Base-by-base conservation (phyloP, 345 rosid species). In the Gossypioides kirkii region DNA sequence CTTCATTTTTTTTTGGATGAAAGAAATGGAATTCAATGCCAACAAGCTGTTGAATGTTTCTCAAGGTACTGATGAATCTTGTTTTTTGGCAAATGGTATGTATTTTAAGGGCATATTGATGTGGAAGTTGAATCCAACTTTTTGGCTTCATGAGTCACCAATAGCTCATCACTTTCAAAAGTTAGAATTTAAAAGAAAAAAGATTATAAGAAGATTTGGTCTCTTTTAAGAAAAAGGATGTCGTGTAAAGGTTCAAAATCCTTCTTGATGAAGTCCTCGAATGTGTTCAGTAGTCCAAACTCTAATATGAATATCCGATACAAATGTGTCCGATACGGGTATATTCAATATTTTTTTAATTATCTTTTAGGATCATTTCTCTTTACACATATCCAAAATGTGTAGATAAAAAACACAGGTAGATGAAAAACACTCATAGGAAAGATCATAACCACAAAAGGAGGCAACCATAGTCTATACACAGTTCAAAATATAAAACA, bases 131-230 rank as follows among this genome's bases (percentile, higher is more conserved):
- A 72, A 72, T 45, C 73, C 66, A 61, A 54, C 77, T 73, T 82
- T 62, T 78, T 77, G 7, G 10, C 62, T 69, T 74, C 73, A 61
- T 77, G 84, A 82, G 59, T 80, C 87, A 78, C 70, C 76, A 25
- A 42, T 70, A n/a, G 49, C 32, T 71, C 82, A 81, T 68, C 56
- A 22, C 67, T 38, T 26, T 18, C 10, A 67, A 75, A 59, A 58
- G 73, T 43, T 55, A 22, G 2, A 43, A 56, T 28, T 32, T 45
- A 59, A 74, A 28, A 6, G 11, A 71, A 6, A 32, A 67, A 70
- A 42, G 43, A 16, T 45, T 8, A 54, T 12, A 41, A 56, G 62
- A 59, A 64, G 63, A 62, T 61, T 69, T 49, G 49, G 18, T 67
- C 46, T 46, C 69, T 77, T 80, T 55, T 55, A 61, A 71, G 74